Evolutionary conservation across 768 basidiomycete genomes (phyloP).

Genomic region (Rhodocollybia butyracea): DNA sequence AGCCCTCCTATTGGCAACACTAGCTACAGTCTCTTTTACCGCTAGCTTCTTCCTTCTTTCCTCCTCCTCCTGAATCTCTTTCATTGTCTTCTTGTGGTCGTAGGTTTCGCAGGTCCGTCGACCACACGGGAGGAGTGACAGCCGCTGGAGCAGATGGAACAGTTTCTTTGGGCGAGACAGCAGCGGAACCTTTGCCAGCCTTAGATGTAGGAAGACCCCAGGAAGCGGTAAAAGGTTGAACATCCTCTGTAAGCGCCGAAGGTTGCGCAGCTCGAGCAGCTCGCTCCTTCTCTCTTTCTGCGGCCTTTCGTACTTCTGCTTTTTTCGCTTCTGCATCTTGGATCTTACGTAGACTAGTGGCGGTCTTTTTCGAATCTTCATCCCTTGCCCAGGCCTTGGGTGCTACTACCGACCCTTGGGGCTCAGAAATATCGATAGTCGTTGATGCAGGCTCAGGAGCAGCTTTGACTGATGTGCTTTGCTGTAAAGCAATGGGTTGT

Average conservation of each 20-base stretch:
- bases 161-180: conserved; percentile 40
- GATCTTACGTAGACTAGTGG: conserved; percentile 85
- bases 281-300: conserved; percentile 70
- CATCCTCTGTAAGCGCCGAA: conserved; percentile 46
- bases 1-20: conserved; percentile 58
- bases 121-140: conserved; percentile 54
- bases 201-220: conserved; percentile 91
- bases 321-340: conserved; percentile 90
- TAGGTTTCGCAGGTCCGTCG: conserved; percentile 59
- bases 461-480: conserved; percentile 15
- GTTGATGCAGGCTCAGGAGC: conserved; percentile 14
- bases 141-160: conserved; percentile 25
- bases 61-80: conserved; percentile 99
- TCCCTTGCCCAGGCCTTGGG: conserved; percentile 65
- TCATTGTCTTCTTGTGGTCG: conserved; percentile 86
- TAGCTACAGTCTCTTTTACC: conserved; percentile 55
- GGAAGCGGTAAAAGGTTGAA: conserved; percentile 62
- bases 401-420: conserved; percentile 18
- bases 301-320: conserved; percentile 70
- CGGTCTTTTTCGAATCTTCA: conserved; percentile 60
- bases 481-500: conserved; percentile 10
- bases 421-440: conserved; percentile 14
- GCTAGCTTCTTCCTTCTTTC: conserved; percentile 74
- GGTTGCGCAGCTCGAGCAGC: conserved; percentile 43
- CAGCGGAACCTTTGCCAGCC: conserved; percentile 47